A percentile compares a stretch with the other conserved stretches of the same genome.
Conservation (phyloP, 768 basidiomycete genomes). For the Termitomyces bulborhizus region DNA sequence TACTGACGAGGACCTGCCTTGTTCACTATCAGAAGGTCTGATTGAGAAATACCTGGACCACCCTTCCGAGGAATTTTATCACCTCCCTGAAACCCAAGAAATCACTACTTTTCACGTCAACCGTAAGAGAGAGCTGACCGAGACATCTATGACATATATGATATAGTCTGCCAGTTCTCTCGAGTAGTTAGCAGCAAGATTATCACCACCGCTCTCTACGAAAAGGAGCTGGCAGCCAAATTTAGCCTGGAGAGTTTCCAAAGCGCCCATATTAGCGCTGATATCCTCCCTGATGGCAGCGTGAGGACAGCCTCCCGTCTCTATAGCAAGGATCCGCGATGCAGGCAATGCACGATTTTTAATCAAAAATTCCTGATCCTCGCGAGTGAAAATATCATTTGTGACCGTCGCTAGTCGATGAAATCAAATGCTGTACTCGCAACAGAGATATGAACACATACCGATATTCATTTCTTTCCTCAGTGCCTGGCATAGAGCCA, state of each 20-base stretch:
- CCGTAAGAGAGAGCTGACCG: conserved; percentile 36
- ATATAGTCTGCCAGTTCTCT: conserved; percentile 97
- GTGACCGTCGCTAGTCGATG: conserved; percentile 74
- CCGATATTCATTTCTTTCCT: conserved; percentile 89
- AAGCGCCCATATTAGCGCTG: conserved; percentile 91
- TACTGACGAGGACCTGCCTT: conserved; percentile 49
- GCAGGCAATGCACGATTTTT: conserved; percentile 82
- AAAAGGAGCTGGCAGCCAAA: conserved; percentile 87
- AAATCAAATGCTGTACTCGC: conserved; percentile 1
- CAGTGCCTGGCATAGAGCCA: conserved; percentile 80
- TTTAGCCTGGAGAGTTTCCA: conserved; percentile 90
- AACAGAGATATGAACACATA: conserved; percentile 25
- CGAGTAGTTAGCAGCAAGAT: conserved; percentile 95
- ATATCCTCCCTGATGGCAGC: conserved; percentile 98
- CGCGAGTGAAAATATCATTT: conserved; percentile 99
- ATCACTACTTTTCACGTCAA: conserved; percentile 1
- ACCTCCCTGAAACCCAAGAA: conserved; percentile 55
- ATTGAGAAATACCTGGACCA: conserved; percentile 95
- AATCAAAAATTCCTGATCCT: conserved; percentile 97
- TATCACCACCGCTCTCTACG: conserved; percentile 96
- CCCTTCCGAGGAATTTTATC: conserved; percentile 99
- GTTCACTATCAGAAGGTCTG: conserved; percentile 91
- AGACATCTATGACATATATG: conserved; percentile 87
- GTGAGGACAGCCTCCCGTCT: conserved; percentile 97
- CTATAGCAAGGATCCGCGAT: conserved; percentile 88